Percentiles rank a stretch among this genome's conserved stretches.
These are phyloP conservation scores for Sclerotinia sclerotiorum DNA, from an alignment of 2,329 filamentous ascomycete genomes.

Conservation along the genomic window DNA sequence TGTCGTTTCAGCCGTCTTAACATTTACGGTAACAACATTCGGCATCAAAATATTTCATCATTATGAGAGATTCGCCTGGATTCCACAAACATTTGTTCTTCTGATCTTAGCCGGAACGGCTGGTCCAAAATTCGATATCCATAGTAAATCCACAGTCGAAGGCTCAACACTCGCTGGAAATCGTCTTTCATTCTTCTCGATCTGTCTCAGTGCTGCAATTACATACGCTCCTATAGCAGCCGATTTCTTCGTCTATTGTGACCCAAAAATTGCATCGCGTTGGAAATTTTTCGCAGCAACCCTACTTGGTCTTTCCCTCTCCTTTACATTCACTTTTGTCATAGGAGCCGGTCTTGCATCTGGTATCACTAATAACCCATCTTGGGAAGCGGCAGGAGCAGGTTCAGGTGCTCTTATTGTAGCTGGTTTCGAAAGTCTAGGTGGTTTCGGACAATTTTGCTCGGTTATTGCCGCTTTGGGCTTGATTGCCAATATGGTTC, in stretches of 20 bases:
- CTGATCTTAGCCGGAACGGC: slow-evolving; percentile 62
- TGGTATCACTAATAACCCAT: slow-evolving; percentile 51
- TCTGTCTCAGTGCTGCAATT: slow-evolving; percentile 64
- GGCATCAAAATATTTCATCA: slow-evolving; percentile 67
- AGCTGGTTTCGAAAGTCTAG: slow-evolving; percentile 58
- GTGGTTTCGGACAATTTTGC: slow-evolving; percentile 65
- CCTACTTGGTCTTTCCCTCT: slow-evolving; percentile 54
- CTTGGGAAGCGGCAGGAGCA: slow-evolving; percentile 58
- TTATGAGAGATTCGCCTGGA: slow-evolving; percentile 67
- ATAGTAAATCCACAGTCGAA: slow-evolving; percentile 46
- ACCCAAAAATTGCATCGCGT: slow-evolving; percentile 45
- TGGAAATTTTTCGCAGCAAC: slow-evolving; percentile 57
- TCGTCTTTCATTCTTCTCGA: slow-evolving; percentile 66
- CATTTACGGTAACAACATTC: slow-evolving; percentile 64
- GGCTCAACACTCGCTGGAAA: slow-evolving; percentile 53
- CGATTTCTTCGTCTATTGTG: slow-evolving; percentile 68
- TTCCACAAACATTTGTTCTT: slow-evolving; percentile 61
- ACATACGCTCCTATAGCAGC: slow-evolving; percentile 63
- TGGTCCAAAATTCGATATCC: slow-evolving; percentile 59
- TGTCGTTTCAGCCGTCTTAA: slow-evolving; percentile 61
- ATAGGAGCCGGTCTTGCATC: slow-evolving; percentile 62
- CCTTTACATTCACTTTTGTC: slow-evolving; percentile 61
- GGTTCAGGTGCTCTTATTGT: slow-evolving; percentile 66
- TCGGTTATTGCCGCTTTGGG: slow-evolving; percentile 63
- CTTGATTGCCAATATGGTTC: slow-evolving; percentile 64